A percentile compares a stretch with the other conserved stretches of the same genome.
These are phyloP conservation scores for Schizonepeta tenuifolia DNA, from an alignment of 257 asterid species.

Conservation along the genomic window DNA sequence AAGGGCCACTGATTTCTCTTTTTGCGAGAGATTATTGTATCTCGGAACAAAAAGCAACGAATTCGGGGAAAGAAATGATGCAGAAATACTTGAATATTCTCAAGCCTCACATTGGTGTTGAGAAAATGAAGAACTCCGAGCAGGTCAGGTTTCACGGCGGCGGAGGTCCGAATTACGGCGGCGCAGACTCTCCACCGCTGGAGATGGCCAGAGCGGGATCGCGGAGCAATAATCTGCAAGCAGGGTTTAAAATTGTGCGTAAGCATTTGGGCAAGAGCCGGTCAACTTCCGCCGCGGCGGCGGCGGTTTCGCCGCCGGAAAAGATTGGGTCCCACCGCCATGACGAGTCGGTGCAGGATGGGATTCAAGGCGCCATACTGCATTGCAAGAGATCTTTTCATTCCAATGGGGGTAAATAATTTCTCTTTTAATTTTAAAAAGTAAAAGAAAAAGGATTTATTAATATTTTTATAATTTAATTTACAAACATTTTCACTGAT, in stretches of 20 bases:
- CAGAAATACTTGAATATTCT: conserved; percentile 66
- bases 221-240: conserved; percentile 41
- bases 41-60: conserved; percentile 16
- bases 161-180: conserved; percentile 5
- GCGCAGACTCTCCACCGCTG: conserved; percentile 20
- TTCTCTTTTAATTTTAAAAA: background rate
- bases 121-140: conserved; percentile 52
- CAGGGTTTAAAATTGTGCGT: conserved; percentile 53
- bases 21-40: conserved; percentile 55
- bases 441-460: background rate
- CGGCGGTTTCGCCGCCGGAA: conserved; percentile 33
- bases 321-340: conserved; percentile 43
- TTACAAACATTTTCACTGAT: background rate
- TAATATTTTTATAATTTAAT: background rate
- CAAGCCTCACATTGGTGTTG: conserved; percentile 61
- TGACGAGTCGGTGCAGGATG: conserved; percentile 71
- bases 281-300: conserved; percentile 47
- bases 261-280: conserved; percentile 64
- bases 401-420: conserved; percentile 44
- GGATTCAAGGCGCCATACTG: conserved; percentile 72
- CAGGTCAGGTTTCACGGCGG: conserved; percentile 18
- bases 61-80: conserved; percentile 47
- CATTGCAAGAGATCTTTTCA: conserved; percentile 79
- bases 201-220: conserved; percentile 8
- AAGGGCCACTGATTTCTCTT: conserved; percentile 48